Evolutionary conservation across 805 yeast genomes (phyloP), one percentile per base, ranked within the genome.

Genomic region (Brettanomyces sp.): DNA sequence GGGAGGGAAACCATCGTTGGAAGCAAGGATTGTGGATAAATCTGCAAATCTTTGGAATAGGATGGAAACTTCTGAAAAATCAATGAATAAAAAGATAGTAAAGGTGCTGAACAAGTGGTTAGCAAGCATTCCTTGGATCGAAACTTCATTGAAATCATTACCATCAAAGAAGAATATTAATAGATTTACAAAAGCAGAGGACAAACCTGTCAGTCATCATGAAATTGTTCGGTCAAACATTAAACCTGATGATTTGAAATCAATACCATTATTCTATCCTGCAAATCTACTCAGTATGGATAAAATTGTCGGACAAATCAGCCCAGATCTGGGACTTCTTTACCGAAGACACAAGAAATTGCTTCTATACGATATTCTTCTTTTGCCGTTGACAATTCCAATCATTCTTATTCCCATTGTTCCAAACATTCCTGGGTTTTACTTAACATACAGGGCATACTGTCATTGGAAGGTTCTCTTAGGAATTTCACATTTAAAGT

Each of bases 371-470:
- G 77, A 84, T 52, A 70, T 76, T 1, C 48, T 81, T 13, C 79
- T 80, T 3, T 63, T 91, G 3, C 97, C 97, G 2, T 51, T 90
- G 40, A 79, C 95, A 0, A 54, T 87, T 3, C 98, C 98, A 2
- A 61, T 90, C 39, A 89, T 87, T 0, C 54, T 88, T 39, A 58
- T 91, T 0, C 98, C 98, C 0, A 70, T 90, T n/a, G 61, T 89
- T 3, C 98, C 98, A 21, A 90, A 90, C 56, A 76, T 90, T 21
- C 98, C 98, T 0, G 96, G 96, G 0, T 84, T 91, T 57, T 91
- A 88, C 56, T 64, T 90, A 39, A 71, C 84, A 3, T 90, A 84
- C 59, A 71, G 98, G 49, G 72, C 84, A 18, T 90, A 88, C 66
- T 87, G 96, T 59, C 87, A 91, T 60, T 72, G 81, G 58, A 84